Percentiles rank a stretch among this genome's conserved stretches.
Conservation (phyloP, 352 stramenopile genomes). For the Globisporangium nodosum region DNA sequence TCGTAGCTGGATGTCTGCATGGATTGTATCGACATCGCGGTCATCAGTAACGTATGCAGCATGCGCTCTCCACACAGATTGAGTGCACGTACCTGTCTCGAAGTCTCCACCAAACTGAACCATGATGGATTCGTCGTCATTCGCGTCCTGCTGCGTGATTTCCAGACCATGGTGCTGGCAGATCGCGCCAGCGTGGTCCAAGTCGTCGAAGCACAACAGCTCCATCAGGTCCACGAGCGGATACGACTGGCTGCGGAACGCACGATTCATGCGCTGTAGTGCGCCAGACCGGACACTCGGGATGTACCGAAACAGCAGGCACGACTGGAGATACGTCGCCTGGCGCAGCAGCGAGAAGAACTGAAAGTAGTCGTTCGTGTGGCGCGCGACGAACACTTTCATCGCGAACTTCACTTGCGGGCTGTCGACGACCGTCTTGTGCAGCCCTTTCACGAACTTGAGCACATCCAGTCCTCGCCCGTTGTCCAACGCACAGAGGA, state of each 20-base stretch:
- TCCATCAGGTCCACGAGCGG: constrained; percentile 55
- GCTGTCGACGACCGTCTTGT: constrained; percentile 46
- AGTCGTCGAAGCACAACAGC: constrained; percentile 77
- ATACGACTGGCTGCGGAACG: constrained; percentile 65
- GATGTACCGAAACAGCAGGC: constrained; percentile 79
- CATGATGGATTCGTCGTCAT: constrained; percentile 35
- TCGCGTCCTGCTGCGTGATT: constrained; percentile 38
- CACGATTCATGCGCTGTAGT: constrained; percentile 77
- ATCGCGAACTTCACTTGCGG: constrained; percentile 85
- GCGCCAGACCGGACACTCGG: constrained; percentile 64
- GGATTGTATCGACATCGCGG: neutral
- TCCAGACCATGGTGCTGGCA: constrained; percentile 64
- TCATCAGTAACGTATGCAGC: neutral
- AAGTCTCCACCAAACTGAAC: constrained; percentile 79
- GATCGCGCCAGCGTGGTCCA: constrained; percentile 60
- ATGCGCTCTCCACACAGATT: neutral
- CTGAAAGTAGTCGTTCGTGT: constrained; percentile 78
- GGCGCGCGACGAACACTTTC: constrained; percentile 79
- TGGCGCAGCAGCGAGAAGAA: constrained; percentile 77
- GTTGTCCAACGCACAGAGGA: constrained; percentile 82
- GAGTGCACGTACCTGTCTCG: constrained; percentile 43
- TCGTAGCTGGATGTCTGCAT: constrained; percentile 55
- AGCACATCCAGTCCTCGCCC: constrained; percentile 75
- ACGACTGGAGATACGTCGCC: constrained; percentile 80
- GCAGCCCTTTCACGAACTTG: constrained; percentile 81